These are phyloP conservation scores for Buxus sempervirens DNA, from an alignment of 164 flowering plant genomes.

Conservation along the genomic window DNA sequence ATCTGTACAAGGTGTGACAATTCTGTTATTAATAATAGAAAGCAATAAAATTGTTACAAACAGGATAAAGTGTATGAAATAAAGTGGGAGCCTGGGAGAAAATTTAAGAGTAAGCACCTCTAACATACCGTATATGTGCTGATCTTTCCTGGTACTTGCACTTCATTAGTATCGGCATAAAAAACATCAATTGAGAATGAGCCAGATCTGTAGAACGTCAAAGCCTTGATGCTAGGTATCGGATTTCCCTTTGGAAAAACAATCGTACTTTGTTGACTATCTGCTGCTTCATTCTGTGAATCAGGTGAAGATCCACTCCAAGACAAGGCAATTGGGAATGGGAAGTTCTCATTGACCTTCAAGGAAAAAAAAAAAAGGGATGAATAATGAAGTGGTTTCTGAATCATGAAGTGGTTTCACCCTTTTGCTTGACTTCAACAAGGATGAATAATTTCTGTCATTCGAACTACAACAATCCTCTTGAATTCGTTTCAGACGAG, in stretches of 20 bases:
- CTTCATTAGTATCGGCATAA: slow-evolving; percentile 65
- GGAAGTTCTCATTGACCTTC: slow-evolving; percentile 78
- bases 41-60: neutral
- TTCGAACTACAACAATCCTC: slow-evolving; percentile 34
- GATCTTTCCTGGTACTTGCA: slow-evolving; percentile 64
- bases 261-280: slow-evolving; percentile 56
- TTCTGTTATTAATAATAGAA: too few relatives aligned
- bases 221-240: slow-evolving; percentile 74
- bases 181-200: slow-evolving; percentile 74
- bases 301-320: slow-evolving; percentile 79
- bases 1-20: slow-evolving; percentile 29
- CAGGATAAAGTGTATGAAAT: neutral
- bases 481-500: slow-evolving; percentile 69
- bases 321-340: slow-evolving; percentile 70
- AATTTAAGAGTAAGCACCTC: neutral
- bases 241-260: slow-evolving; percentile 87
- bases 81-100: too few relatives aligned
- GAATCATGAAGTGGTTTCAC: slow-evolving; percentile 41
- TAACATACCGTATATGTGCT: slow-evolving; percentile 68
- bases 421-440: slow-evolving; percentile 44
- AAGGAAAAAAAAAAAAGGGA: slow-evolving; percentile 6
- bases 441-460: slow-evolving; percentile 19
- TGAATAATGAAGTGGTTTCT: too few relatives aligned
- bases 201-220: slow-evolving; percentile 71
- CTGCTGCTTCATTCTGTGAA: slow-evolving; percentile 51